phyloP scores from a whole-genome alignment of 2,329 filamentous ascomycete genomes.

The Zalaria obscura region DNA sequence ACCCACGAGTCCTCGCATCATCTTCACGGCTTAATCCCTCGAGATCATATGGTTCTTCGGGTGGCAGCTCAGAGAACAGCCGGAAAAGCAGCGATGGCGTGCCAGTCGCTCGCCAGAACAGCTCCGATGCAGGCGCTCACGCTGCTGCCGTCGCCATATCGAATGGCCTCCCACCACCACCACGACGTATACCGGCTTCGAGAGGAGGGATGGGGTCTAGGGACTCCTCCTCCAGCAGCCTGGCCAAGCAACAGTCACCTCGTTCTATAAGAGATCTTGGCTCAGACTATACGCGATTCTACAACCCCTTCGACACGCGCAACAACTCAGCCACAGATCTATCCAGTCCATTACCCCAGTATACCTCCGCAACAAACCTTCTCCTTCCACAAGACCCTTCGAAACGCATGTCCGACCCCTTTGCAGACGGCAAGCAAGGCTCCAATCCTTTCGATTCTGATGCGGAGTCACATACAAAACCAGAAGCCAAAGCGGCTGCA shows the following conservation, averaged over 20 bases:
- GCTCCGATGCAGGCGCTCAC: conserved; percentile 8
- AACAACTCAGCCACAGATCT: conserved; percentile 19
- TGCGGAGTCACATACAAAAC: conserved; percentile 6
- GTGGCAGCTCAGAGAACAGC: conserved; percentile 3
- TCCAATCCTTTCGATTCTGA: conserved; percentile 12
- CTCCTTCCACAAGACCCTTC: conserved; percentile 7
- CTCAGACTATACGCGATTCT: conserved; percentile 22
- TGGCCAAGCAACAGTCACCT: conserved; percentile 14
- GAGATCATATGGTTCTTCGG: background rate
- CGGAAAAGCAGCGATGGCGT: conserved; percentile 1
- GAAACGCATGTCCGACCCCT: conserved; percentile 18
- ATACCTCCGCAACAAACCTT: conserved; percentile 9
- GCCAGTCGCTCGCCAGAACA: conserved; percentile 7
- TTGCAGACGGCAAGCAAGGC: conserved; percentile 14
- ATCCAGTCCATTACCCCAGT: conserved; percentile 9
- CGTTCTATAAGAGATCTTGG: conserved; percentile 21
- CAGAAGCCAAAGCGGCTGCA: conserved; percentile 5
- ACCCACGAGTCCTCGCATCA: conserved; percentile 2
- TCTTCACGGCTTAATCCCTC: background rate
- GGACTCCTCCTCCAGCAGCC: conserved; percentile 11
- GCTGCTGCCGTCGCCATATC: conserved; percentile 6
- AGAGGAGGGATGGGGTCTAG: conserved; percentile 3
- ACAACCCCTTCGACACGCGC: conserved; percentile 21
- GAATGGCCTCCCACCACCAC: conserved; percentile 4
- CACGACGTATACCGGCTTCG: conserved; percentile 3